Evolutionary conservation across 768 basidiomycete species (phyloP).

Genomic region (Lentinula edodes): DNA sequence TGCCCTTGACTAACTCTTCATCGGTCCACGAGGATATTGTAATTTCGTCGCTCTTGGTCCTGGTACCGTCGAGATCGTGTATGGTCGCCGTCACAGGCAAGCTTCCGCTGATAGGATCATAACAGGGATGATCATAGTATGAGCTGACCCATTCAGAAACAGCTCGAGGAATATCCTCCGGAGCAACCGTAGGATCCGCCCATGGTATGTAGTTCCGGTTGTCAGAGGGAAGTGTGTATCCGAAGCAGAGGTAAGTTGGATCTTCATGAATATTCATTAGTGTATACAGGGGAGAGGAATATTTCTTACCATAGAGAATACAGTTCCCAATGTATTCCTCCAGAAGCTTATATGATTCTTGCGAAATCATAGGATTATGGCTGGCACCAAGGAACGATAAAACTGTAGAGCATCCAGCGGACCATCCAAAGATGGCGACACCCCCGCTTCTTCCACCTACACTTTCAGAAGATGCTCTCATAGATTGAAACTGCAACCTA

Average conservation of each 20-base stretch:
- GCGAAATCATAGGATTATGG: constrained; percentile 4
- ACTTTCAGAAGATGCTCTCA: not conserved
- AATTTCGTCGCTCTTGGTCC: not conserved
- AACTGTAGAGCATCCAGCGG: constrained; percentile 10
- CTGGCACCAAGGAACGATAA: constrained; percentile 4
- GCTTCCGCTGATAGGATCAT: not conserved
- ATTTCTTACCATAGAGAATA: constrained; percentile 13
- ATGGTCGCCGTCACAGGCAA: not conserved
- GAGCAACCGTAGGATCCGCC: constrained; percentile 3
- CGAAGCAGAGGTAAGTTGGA: constrained; percentile 8
- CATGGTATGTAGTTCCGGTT: constrained; percentile 6
- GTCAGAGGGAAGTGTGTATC: constrained; percentile 8
- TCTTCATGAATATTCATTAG: constrained; percentile 2
- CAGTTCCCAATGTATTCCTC: constrained; percentile 9
- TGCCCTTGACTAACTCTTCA: not conserved
- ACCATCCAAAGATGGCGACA: constrained; percentile 17
- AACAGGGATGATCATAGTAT: constrained; percentile 11
- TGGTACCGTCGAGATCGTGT: constrained; percentile 1
- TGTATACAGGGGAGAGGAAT: not conserved
- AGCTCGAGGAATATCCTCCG: constrained; percentile 3
- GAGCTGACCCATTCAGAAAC: constrained; percentile 9
- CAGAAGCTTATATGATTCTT: not conserved
- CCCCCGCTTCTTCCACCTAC: constrained; percentile 13
- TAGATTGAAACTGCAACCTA: not conserved
- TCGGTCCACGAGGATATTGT: constrained; percentile 9